These are phyloP conservation scores for Colletotrichum graminicola DNA, from an alignment of 2,329 filamentous ascomycete species.

Conservation along the genomic window DNA sequence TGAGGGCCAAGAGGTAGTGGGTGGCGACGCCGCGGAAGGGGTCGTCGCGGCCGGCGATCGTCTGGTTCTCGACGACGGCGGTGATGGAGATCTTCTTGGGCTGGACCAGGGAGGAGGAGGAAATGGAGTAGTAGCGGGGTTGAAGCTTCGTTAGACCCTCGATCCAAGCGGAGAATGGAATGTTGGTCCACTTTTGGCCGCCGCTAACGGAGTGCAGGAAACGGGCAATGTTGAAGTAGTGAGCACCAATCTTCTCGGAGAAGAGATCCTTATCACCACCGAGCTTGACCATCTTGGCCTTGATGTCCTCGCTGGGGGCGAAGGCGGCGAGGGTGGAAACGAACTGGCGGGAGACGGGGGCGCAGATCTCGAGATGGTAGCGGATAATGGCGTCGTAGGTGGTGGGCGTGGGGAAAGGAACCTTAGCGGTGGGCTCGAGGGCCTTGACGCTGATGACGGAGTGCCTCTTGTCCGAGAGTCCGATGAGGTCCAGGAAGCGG, in stretches of 20 bases:
- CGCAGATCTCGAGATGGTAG: conserved; percentile 97
- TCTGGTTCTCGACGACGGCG: conserved; percentile 88
- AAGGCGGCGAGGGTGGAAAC: conserved; percentile 89
- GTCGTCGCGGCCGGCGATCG: conserved; percentile 81
- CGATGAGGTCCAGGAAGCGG: conserved; percentile 84
- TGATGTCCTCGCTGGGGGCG: conserved; percentile 84
- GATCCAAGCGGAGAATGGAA: conserved; percentile 95
- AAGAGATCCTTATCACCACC: conserved; percentile 97
- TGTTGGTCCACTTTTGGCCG: conserved; percentile 81
- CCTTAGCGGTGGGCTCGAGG: conserved; percentile 94
- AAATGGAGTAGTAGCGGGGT: conserved; percentile 99
- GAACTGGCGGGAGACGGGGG: conserved; percentile 96
- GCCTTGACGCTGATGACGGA: conserved; percentile 89
- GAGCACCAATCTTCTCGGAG: conserved; percentile 82
- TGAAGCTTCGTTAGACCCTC: conserved; percentile 96
- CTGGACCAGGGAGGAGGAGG: conserved; percentile 93
- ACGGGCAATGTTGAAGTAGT: conserved; percentile 91
- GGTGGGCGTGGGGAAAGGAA: conserved; percentile 96
- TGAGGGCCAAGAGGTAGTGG: conserved; percentile 94
- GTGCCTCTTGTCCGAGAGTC: conserved; percentile 80
- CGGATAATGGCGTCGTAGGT: conserved; percentile 94
- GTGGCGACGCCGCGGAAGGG: conserved; percentile 93
- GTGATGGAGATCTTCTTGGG: conserved; percentile 96
- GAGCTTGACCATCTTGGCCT: conserved; percentile 88
- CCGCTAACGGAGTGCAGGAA: conserved; percentile 80